A percentile compares a stretch with the other conserved stretches of the same genome.
Conservation (phyloP, 352 stramenopile species). For the Globisporangium okanoganense region DNA sequence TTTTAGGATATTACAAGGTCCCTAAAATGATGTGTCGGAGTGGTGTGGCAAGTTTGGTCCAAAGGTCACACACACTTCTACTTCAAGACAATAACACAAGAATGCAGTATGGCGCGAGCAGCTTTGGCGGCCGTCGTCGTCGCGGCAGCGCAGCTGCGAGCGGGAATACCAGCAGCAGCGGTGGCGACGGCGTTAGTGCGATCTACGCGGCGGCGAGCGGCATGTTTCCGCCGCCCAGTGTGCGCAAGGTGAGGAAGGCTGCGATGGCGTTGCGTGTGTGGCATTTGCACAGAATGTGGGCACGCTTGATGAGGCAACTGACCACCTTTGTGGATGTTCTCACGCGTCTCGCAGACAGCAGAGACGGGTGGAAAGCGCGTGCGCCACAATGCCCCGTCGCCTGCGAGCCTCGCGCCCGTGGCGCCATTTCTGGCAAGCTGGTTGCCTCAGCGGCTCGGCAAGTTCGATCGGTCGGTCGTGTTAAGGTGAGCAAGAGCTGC, state of each 20-base stretch:
- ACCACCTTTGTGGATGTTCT: too few relatives aligned
- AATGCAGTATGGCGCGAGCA: background rate
- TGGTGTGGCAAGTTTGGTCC: background rate
- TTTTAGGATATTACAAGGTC: background rate
- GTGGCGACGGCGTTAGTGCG: constrained; percentile 17
- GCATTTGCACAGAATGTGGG: background rate
- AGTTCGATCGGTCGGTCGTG: constrained; percentile 8
- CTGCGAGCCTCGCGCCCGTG: background rate
- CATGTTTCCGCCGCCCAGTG: constrained; percentile 8
- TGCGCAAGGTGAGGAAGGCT: constrained; percentile 7
- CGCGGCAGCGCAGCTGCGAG: background rate
- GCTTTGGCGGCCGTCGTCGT: background rate
- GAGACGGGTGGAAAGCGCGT: background rate
- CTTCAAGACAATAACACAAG: background rate
- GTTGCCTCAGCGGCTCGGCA: constrained; percentile 10
- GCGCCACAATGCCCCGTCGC: background rate
- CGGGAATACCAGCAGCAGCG: background rate
- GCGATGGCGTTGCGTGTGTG: background rate
- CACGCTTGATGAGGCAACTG: too few relatives aligned
- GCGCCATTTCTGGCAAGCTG: background rate
- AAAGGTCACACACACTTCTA: too few relatives aligned
- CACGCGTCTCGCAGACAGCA: background rate
- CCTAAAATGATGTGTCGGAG: background rate
- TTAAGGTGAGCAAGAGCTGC: constrained; percentile 5
- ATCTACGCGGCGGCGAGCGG: constrained; percentile 27